These are phyloP conservation scores for Talaromyces sp. DNA, from an alignment of 2,329 filamentous ascomycete species.

Conservation along the genomic window DNA sequence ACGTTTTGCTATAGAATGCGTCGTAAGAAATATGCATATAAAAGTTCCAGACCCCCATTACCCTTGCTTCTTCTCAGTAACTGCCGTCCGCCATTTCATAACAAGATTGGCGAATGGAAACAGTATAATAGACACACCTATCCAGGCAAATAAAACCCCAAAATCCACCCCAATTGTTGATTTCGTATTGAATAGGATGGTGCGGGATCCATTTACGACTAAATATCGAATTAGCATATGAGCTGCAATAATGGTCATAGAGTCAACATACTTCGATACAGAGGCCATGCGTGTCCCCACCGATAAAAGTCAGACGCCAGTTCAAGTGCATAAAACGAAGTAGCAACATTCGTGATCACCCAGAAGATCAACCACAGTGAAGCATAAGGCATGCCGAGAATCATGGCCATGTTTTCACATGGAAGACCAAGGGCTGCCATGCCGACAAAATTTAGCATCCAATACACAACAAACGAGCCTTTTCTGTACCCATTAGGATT, in stretches of 20 bases:
- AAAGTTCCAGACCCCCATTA: neutral
- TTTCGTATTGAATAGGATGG: slow-evolving; percentile 57
- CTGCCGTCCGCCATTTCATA: slow-evolving; percentile 33
- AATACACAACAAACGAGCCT: slow-evolving; percentile 58
- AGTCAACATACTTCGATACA: slow-evolving; percentile 48
- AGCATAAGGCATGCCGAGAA: slow-evolving; percentile 57
- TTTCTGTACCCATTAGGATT: slow-evolving; percentile 53
- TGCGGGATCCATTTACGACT: slow-evolving; percentile 55
- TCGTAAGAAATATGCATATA: neutral
- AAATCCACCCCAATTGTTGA: slow-evolving; percentile 57
- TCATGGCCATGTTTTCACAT: slow-evolving; percentile 60
- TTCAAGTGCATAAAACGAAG: slow-evolving; percentile 55
- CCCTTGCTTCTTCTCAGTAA: neutral
- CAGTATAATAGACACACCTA: slow-evolving; percentile 46
- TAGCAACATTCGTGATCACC: slow-evolving; percentile 61
- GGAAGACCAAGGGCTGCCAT: slow-evolving; percentile 60
- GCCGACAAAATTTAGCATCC: slow-evolving; percentile 58
- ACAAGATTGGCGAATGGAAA: slow-evolving; percentile 48
- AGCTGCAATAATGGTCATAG: neutral
- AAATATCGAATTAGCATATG: neutral
- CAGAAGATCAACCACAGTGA: slow-evolving; percentile 62
- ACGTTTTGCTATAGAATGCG: neutral
- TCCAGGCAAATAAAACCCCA: slow-evolving; percentile 50
- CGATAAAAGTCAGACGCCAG: slow-evolving; percentile 54
- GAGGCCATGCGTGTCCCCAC: slow-evolving; percentile 60